Base-by-base conservation (phyloP, 345 rosid genomes). In the Fremontodendron californicum region DNA sequence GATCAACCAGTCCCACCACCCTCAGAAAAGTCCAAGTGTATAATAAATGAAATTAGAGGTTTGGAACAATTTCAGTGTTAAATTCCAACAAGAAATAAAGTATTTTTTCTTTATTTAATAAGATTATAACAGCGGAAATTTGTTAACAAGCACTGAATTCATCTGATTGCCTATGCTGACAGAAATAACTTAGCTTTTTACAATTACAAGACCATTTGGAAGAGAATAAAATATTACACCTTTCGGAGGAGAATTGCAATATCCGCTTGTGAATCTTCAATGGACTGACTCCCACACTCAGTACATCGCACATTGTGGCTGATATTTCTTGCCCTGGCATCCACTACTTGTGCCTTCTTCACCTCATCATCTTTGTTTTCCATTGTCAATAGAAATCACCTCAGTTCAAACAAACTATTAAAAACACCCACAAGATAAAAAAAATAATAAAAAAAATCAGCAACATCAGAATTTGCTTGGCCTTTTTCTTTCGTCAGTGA, bases 261-360 rank as follows among this genome's bases (percentile, higher is more conserved):
- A 85, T 96, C 99, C 39, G 98, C 99, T 81, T 96, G 99, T 19
- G 99, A 96, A 81, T 96, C 99, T 88, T 96, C 99, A 79, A 96
- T 96, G 51, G 98, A 93, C 83, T 93, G 98, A 82, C 97, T 93
- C 40, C 99, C 98, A 78, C 99, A 93, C 84, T 96, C 99, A 0
- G 97, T 96, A 86, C 99, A 96, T 1, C 98, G 90, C 45, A 96
- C 98, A 43, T 90, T 96, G 81, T 88, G 99, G 83, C 97, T 96
- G 31, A 93, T 96, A 80, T 89, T 96, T 81, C 96, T 89, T 25
- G 98, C 99, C 62, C 95, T 86, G 78, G 98, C 92, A 5, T 96
- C 98, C 65, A 89, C 82, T 65, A 89, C 75, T 79, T 87, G 97
- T 51, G 77, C 76, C 78, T 87, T 85, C 88, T 86, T 96, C 73